These are phyloP conservation scores for Salvia miltiorrhiza DNA, from an alignment of 257 asterid genomes.

Conservation along the genomic window DNA sequence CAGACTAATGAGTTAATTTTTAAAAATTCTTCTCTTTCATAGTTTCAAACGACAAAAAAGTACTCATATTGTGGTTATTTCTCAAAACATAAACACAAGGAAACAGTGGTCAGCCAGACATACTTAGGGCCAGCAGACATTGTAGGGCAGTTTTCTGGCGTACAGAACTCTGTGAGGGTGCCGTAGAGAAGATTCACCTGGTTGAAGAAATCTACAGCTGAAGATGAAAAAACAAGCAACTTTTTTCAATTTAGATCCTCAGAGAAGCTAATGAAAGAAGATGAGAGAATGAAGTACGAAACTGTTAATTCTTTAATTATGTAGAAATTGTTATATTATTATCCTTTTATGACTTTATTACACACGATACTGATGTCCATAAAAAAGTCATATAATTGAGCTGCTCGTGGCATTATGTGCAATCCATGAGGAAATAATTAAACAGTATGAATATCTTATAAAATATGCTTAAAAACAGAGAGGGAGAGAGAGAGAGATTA, in stretches of 20 bases:
- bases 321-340: background rate
- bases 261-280: background rate
- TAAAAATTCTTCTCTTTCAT: background rate
- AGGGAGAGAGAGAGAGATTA: conserved; percentile 26
- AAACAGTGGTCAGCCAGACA: conserved; percentile 26
- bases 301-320: background rate
- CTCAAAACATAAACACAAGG: background rate
- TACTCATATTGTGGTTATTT: too few relatives aligned
- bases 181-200: conserved; percentile 95
- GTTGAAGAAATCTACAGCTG: conserved; percentile 97
- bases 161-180: conserved; percentile 93
- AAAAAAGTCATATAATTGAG: background rate
- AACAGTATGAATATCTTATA: background rate
- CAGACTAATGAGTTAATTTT: background rate
- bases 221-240: conserved; percentile 32
- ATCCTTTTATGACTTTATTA: background rate
- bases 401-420: background rate
- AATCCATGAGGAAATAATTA: conserved; percentile 1
- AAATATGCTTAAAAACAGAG: background rate
- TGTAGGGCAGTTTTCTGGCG: conserved; percentile 86
- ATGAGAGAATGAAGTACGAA: background rate
- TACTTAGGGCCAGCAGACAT: conserved; percentile 99
- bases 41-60: background rate
- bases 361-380: background rate
- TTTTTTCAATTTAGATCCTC: conserved; percentile 30